Evolutionary conservation across 192 early-diverging fungal genomes (phyloP), one percentile per base, ranked within the genome.

Genomic region (Backusella australiensis): DNA sequence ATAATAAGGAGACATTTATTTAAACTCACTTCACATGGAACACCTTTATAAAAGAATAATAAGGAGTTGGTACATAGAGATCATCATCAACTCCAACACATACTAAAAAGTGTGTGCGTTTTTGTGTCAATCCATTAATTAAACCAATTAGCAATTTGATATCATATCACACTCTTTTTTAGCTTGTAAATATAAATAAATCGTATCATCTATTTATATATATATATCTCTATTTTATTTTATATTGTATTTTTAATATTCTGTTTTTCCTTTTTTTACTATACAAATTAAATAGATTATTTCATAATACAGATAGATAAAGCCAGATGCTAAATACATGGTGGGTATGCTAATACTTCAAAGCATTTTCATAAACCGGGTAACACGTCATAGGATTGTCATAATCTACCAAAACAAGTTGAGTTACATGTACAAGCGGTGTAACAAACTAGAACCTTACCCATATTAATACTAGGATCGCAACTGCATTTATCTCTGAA

Each of bases 401-500:
- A 38, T 39, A 44, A 17, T 71, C 70, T 71, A 71, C 42, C 11
- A 39, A 3, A 39, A 39, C 2, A 1, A 38, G 4, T 49, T 35
- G 12, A 34, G 29, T n/a, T 17, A 29, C 6, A 19, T 8, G 34
- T 19, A 21, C 39, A 29, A 14, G 32, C 32, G 32, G 32, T 32
- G 32, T 32, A 12, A 38, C 21, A 34, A 38, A 2, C 6, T 5
- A 3, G 19, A 36, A 38, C 9, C 14, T 75, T 85, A 89, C 89
- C 88, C 77, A 84, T 80, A 73, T 83, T 87, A 11, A 67, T 52
- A 12, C 59, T 23, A 14, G 89, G 88, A 74, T 89, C 71, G 56
- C 90, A 88, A 53, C 76, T 75, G 68, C 90, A 90, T 44, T 85
- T 87, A 3, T 68, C 46, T 21, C 82, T 77, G 35, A 84, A 72